phyloP scores from a whole-genome alignment of 345 rosid genomes.

The Eucalyptus pauciflora region DNA sequence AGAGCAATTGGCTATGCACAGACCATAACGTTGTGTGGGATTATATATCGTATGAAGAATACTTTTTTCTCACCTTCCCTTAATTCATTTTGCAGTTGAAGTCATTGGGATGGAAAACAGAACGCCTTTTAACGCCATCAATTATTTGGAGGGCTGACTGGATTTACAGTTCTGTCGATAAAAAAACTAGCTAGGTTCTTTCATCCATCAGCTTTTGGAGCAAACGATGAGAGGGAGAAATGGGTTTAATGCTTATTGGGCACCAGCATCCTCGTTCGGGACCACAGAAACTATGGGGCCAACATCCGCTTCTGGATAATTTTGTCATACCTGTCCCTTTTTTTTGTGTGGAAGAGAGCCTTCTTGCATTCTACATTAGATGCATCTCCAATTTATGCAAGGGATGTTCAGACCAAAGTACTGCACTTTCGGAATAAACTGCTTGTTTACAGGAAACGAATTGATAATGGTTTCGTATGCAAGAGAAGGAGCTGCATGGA shows the following conservation, averaged over 20 bases:
- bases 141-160: constrained; percentile 78
- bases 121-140: constrained; percentile 68
- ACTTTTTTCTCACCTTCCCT: background rate
- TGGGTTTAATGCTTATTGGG: background rate
- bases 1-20: background rate
- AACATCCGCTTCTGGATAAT: background rate
- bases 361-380: background rate
- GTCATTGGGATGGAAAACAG: constrained; percentile 72
- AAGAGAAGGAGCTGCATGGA: background rate
- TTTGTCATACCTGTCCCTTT: background rate
- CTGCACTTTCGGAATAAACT: background rate
- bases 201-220: background rate
- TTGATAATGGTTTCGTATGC: background rate
- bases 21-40: background rate
- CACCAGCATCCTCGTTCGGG: background rate
- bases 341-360: background rate
- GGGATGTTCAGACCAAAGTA: background rate
- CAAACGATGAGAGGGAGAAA: background rate
- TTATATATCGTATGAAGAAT: background rate
- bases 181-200: constrained; percentile 41
- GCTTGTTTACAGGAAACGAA: background rate
- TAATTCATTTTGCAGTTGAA: constrained; percentile 35
- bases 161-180: constrained; percentile 17
- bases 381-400: background rate
- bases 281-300: background rate